phyloP scores from a whole-genome alignment of 1,139 yeast species.

The Debaryomycetaceae sp. region DNA sequence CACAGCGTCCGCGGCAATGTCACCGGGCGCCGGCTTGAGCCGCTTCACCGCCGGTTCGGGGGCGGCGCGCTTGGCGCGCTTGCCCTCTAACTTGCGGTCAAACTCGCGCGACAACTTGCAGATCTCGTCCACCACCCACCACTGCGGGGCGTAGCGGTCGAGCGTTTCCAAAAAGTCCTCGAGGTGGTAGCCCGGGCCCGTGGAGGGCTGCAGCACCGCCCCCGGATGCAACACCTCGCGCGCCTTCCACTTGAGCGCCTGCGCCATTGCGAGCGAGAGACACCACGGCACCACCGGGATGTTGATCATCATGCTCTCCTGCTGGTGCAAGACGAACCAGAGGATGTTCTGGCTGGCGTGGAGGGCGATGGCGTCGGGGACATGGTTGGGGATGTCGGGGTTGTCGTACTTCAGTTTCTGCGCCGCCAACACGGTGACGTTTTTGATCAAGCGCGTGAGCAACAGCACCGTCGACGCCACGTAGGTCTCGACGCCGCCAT shows the following conservation, averaged over 20 bases:
- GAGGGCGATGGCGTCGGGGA: constrained; percentile 20
- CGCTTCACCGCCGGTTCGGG: not conserved
- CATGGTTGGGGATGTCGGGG: constrained; percentile 17
- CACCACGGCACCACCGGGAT: constrained; percentile 29
- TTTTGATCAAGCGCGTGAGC: constrained; percentile 23
- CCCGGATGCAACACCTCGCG: constrained; percentile 7
- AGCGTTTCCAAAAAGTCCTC: constrained; percentile 18
- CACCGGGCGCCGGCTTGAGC: not conserved
- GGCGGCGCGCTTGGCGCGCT: constrained; percentile 4
- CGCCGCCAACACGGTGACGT: constrained; percentile 21
- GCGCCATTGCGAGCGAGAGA: constrained; percentile 20
- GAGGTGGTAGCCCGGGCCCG: constrained; percentile 8
- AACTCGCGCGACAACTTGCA: constrained; percentile 22
- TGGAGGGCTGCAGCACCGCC: not conserved
- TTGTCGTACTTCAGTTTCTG: constrained; percentile 27
- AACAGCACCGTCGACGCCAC: constrained; percentile 14
- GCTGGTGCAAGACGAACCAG: constrained; percentile 20
- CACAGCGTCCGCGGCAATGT: not conserved
- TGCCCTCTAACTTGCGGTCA: constrained; percentile 15
- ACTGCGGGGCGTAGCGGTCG: constrained; percentile 19
- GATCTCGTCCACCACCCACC: constrained; percentile 30
- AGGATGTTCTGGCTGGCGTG: constrained; percentile 25
- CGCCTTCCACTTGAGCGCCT: constrained; percentile 15
- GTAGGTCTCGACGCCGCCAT: constrained; percentile 2
- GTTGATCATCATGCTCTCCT: constrained; percentile 16